These are phyloP conservation scores for Chaetomiaceae sp. DNA, from an alignment of 2,329 filamentous ascomycete species.

Conservation along the genomic window DNA sequence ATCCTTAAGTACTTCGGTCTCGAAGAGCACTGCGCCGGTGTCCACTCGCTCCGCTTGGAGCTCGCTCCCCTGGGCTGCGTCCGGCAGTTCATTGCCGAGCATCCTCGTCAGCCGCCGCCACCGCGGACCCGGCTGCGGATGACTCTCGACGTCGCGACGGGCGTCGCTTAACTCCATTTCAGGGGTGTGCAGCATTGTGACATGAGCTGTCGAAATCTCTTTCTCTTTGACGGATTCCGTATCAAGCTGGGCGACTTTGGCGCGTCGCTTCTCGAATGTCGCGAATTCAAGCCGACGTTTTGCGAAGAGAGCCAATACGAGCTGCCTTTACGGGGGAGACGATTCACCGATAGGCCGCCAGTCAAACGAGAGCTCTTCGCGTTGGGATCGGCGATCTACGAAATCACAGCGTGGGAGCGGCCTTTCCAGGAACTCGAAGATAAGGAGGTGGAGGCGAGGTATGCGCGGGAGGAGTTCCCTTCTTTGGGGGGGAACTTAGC, in stretches of 20 bases:
- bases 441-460: slow-evolving; percentile 8
- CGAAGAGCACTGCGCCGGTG: neutral
- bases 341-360: neutral
- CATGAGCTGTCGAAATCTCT: neutral
- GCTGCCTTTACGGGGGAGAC: slow-evolving; percentile 1
- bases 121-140: neutral
- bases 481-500: neutral
- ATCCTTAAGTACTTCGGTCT: slow-evolving; percentile 7
- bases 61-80: neutral
- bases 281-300: neutral
- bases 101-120: neutral
- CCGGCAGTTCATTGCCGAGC: too few species aligned
- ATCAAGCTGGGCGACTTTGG: slow-evolving; percentile 10
- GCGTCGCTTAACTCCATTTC: neutral
- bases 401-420: slow-evolving; percentile 2
- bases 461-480: slow-evolving; percentile 10
- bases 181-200: neutral
- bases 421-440: slow-evolving; percentile 1
- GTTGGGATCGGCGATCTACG: neutral
- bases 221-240: slow-evolving; percentile 6
- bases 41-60: slow-evolving; percentile 6
- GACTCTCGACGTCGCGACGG: slow-evolving; percentile 1
- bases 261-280: neutral
- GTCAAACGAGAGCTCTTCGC: slow-evolving; percentile 6
- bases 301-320: slow-evolving; percentile 5